phyloP scores from a whole-genome alignment of 2,329 filamentous ascomycete species.

The Incumbomyces lentus region DNA sequence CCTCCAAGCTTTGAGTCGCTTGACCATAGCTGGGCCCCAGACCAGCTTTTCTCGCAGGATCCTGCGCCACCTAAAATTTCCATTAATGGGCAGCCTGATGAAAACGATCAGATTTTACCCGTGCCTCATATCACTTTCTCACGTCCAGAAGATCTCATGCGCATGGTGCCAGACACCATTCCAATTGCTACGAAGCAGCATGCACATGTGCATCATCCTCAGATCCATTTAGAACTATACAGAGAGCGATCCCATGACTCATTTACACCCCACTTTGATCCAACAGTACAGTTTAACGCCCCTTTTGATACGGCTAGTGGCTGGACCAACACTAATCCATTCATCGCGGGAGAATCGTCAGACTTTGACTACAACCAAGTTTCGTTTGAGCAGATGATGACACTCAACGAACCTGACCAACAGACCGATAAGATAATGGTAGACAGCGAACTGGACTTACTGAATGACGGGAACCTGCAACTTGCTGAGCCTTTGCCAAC shows the following conservation, averaged over 20 bases:
- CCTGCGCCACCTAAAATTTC: neutral
- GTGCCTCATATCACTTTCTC: slow-evolving; percentile 1
- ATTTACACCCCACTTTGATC: neutral
- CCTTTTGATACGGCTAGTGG: neutral
- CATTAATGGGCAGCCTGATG: neutral
- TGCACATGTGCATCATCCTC: neutral
- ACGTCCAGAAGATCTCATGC: neutral
- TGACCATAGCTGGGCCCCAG: too few species aligned
- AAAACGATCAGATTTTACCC: neutral
- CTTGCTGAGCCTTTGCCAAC: neutral
- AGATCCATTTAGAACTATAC: neutral
- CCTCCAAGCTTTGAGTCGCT: neutral
- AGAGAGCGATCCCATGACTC: neutral
- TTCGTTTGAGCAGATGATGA: slow-evolving; percentile 4
- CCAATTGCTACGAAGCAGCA: neutral
- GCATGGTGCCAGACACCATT: neutral
- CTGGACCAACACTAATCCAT: neutral
- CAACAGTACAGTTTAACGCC: neutral
- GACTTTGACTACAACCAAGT: slow-evolving; percentile 1
- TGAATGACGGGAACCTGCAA: neutral
- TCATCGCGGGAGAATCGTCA: neutral
- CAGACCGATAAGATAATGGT: neutral
- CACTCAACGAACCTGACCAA: neutral
- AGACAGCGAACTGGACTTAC: neutral
- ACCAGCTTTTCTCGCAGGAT: too few species aligned